Evolutionary conservation across 805 yeast species (phyloP), one percentile per base, ranked within the genome.

Genomic region (Kregervanrija delftensis): DNA sequence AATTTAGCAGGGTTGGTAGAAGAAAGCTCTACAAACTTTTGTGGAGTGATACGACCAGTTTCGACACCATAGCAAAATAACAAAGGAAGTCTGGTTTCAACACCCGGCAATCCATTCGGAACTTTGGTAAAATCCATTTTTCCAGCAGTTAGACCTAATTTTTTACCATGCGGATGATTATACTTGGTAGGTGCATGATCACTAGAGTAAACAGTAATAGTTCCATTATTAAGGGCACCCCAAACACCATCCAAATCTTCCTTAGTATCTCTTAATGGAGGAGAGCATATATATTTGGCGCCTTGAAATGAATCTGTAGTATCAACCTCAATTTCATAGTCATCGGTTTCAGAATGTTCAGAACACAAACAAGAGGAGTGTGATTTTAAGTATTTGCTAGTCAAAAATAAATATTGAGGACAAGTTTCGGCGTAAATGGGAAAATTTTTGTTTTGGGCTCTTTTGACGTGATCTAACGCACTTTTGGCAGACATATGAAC

Each of bases 391-490:
- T 57, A 58, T 34, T 68, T 72, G 31, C 69, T 65, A 3, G 74
- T 69, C 22, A 73, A 51, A 44, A 71, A 67, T 30, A 72, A 54
- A 48, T 73, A 73, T 57, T 73, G 78, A 10, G 77, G 77, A 49
- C 78, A 73, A 1, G 78, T 72, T 50, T 73, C 77, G 6, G 76
- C 74, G 50, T 59, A 68, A 4, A 73, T 61, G n/a, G 76, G 76
- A 16, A 62, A 53, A 44, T 65, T 54, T 13, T 61, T 51, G 33
- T 64, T 64, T 56, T 72, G 76, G 0, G 77, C 76, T 3, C 51
- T 56, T 40, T 67, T 61, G 33, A 73, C 74, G 49, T 67, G 70
- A 2, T 57, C 55, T 30, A 72, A 50, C 0, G 76, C 72, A 4
- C 60, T 59, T 14, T 65, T 67, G 1, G 74, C 62, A 3, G 77